phyloP scores from a whole-genome alignment of 2,329 filamentous ascomycete genomes.

The Paraconiothyrium brasiliense region DNA sequence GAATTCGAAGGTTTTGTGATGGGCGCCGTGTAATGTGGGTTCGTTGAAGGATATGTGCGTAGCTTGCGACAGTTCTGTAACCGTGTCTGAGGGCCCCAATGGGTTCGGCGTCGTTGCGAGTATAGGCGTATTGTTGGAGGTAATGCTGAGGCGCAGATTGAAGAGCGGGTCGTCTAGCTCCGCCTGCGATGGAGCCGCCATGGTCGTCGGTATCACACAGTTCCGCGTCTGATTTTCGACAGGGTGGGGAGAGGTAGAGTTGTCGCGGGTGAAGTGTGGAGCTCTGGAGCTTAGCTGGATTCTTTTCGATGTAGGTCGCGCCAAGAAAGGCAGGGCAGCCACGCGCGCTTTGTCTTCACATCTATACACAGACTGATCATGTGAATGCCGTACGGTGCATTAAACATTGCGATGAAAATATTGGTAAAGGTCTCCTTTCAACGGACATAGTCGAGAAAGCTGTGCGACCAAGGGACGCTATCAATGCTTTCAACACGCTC shows the following conservation, averaged over 20 bases:
- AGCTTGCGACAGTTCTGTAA: constrained; percentile 67
- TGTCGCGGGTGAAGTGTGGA: background rate
- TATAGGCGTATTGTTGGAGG: constrained; percentile 72
- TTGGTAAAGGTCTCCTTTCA: too few relatives aligned
- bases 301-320: constrained; percentile 8
- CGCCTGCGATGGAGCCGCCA: constrained; percentile 36
- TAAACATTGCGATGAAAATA: too few relatives aligned
- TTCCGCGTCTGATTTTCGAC: background rate
- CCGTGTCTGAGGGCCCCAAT: constrained; percentile 67
- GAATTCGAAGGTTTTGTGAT: constrained; percentile 72
- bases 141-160: constrained; percentile 84
- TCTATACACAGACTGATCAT: too few relatives aligned
- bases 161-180: constrained; percentile 74
- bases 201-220: constrained; percentile 12
- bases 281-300: constrained; percentile 10
- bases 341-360: too few relatives aligned
- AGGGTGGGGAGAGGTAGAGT: background rate
- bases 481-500: too few relatives aligned
- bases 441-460: too few relatives aligned
- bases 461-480: too few relatives aligned
- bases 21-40: constrained; percentile 47
- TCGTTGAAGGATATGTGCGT: constrained; percentile 72
- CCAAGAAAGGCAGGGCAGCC: background rate
- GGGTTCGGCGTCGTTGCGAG: constrained; percentile 77
- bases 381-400: too few relatives aligned